phyloP scores from a whole-genome alignment of 306 rosid species.

The Quercus aquifolioides region DNA sequence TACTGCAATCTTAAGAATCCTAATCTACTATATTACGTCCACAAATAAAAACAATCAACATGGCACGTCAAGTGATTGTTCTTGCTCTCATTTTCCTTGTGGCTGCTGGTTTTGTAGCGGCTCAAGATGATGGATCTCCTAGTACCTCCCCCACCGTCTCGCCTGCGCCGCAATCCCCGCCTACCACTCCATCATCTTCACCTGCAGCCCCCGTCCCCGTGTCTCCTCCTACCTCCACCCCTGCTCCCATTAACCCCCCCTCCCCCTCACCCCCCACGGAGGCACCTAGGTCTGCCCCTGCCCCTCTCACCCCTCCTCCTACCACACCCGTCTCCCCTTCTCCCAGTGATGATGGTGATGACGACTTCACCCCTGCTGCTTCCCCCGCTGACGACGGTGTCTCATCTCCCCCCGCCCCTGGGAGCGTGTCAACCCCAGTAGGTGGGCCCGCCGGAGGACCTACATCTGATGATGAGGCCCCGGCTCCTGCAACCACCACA shows the following conservation, averaged over 20 bases:
- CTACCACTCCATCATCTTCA: slow-evolving; percentile 9
- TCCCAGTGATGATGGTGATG: background rate
- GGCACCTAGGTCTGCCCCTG: background rate
- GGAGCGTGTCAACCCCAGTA: slow-evolving; percentile 16
- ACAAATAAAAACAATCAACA: background rate
- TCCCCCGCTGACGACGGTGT: slow-evolving; percentile 2
- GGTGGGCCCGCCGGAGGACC: slow-evolving; percentile 24
- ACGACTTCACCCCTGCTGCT: background rate
- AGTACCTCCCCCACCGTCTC: slow-evolving; percentile 33
- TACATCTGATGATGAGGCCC: background rate
- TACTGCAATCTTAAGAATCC: slow-evolving; percentile 35
- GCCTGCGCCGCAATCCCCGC: slow-evolving; percentile 18
- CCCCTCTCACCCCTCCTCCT: slow-evolving; percentile 4
- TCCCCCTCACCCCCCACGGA: background rate
- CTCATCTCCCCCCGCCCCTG: slow-evolving; percentile 62
- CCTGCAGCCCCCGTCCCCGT: slow-evolving; percentile 4
- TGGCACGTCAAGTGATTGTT: slow-evolving; percentile 31
- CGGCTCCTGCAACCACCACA: background rate
- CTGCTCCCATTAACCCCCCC: background rate
- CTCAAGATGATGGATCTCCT: slow-evolving; percentile 26
- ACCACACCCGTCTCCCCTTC: background rate
- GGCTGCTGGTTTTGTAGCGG: slow-evolving; percentile 21
- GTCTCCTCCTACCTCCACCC: background rate
- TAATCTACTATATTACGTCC: background rate
- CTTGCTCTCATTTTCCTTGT: slow-evolving; percentile 46